Percentiles rank a stretch among this genome's conserved stretches.
Evolutionary conservation across 805 yeast species (phyloP).

Genomic region (Grigorovia yakushimaensis): DNA sequence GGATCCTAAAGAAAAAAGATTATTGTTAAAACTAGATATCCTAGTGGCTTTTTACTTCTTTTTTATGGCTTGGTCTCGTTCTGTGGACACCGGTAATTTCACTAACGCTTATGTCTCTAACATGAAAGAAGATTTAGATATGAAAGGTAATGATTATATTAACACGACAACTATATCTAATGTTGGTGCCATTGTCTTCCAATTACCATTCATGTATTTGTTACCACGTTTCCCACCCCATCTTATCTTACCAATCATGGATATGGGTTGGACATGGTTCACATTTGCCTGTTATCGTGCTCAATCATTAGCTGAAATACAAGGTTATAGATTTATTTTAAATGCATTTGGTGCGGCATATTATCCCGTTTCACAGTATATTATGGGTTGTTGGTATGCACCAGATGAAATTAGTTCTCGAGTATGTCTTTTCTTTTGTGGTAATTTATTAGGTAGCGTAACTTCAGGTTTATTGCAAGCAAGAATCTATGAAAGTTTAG

Average conservation of each 20-base stretch:
- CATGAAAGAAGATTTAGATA: slow-evolving; percentile 46
- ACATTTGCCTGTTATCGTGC: slow-evolving; percentile 48
- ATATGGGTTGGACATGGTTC: slow-evolving; percentile 59
- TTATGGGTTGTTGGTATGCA: slow-evolving; percentile 52
- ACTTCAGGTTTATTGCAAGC: slow-evolving; percentile 48
- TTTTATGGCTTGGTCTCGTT: slow-evolving; percentile 59
- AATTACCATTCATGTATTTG: slow-evolving; percentile 55
- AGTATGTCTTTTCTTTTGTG: slow-evolving; percentile 53
- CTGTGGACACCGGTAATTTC: slow-evolving; percentile 50
- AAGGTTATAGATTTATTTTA: slow-evolving; percentile 55
- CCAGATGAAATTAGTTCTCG: slow-evolving; percentile 51
- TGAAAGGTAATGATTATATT: slow-evolving; percentile 56
- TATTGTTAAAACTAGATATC: slow-evolving; percentile 46
- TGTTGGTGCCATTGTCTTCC: slow-evolving; percentile 54
- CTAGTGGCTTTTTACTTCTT: slow-evolving; percentile 47
- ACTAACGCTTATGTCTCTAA: slow-evolving; percentile 61
- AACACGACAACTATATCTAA: slow-evolving; percentile 49
- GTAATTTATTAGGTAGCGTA: slow-evolving; percentile 39
- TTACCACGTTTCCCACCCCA: slow-evolving; percentile 49
- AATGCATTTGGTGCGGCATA: slow-evolving; percentile 65
- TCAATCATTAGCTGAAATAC: slow-evolving; percentile 40
- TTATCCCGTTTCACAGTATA: slow-evolving; percentile 52
- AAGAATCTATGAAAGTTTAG: slow-evolving; percentile 32
- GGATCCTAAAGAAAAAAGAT: slow-evolving; percentile 36
- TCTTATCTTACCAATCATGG: slow-evolving; percentile 39